A percentile compares a stretch with the other conserved stretches of the same genome.
Evolutionary conservation across 1,139 yeast genomes (phyloP).

Genomic region (Protomyces arabidopsidicola): DNA sequence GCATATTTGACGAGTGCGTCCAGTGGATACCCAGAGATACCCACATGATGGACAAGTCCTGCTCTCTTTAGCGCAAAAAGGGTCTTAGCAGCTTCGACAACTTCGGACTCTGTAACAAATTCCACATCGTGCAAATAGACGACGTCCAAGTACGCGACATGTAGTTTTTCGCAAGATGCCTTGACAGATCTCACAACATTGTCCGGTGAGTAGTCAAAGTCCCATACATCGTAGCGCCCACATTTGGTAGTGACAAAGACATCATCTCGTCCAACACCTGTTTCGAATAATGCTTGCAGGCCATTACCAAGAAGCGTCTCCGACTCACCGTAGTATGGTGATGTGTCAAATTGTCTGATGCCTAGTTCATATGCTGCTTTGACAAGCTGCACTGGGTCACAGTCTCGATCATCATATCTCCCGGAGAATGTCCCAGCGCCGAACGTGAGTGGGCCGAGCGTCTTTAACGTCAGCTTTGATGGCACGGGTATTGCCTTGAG

Average conservation of each 20-base stretch:
- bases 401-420: conserved; percentile 59
- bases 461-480: conserved; percentile 31
- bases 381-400: conserved; percentile 53
- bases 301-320: conserved; percentile 71
- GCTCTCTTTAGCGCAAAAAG: conserved; percentile 56
- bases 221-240: conserved; percentile 63
- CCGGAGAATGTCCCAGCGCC: conserved; percentile 86
- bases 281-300: conserved; percentile 42
- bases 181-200: conserved; percentile 59
- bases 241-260: conserved; percentile 81
- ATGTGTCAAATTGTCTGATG: conserved; percentile 74
- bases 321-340: conserved; percentile 90
- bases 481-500: conserved; percentile 7
- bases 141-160: conserved; percentile 34
- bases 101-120: conserved; percentile 56
- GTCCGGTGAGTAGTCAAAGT: conserved; percentile 66
- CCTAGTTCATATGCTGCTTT: conserved; percentile 61
- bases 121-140: conserved; percentile 64
- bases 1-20: conserved; percentile 49
- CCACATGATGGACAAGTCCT: conserved; percentile 63
- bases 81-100: conserved; percentile 59
- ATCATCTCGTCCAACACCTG: conserved; percentile 53
- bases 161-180: conserved; percentile 49
- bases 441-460: conserved; percentile 56
- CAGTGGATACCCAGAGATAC: conserved; percentile 85